Evolutionary conservation across 164 flowering plant species (phyloP), one percentile per base, ranked within the genome.

Genomic region (Stephania japonica): DNA sequence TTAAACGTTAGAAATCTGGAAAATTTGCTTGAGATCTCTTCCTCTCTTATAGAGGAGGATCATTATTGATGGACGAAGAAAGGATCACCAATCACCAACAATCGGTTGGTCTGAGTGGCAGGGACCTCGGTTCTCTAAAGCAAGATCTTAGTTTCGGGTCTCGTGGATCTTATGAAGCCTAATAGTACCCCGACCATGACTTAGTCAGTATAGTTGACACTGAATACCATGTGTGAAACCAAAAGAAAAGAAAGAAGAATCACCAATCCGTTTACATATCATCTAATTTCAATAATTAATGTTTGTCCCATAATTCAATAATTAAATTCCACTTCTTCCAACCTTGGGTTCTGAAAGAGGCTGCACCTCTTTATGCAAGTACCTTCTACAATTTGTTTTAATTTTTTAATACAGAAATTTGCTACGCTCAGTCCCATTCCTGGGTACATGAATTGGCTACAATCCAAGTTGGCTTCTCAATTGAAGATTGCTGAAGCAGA

Each of bases 381-480:
- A 16, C 62, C 69, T 73, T 65, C 75, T 80, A 59, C 19, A 24
- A 59, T 67, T 43, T 74, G 65, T 42, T 49, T 32, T 59, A 53
- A 69, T 56, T 56, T 65, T 43, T 44, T 10, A 59, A 38, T 62
- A 42, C 69, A 94, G 99, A 91, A 84, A 73, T 94, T 92, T 86
- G 94, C 97, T 72, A 92, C 99, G 50, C 91, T 94, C 27, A 91
- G 98, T 76, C 98, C 98, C 59, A 89, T 92, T 73, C 95, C 97
- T 7, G 97, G 98, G 26, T 94, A 44, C 81, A 87, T 91, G 91
- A 87, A 84, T 76, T 94, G 99, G 97, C 91, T 94, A 38, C 79
- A 88, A 19, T 81, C 94, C 59, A 94, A 94, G 87, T 84, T 94
- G 86, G 88, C 88, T 82, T 92, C 92, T 73, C 93, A 88, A 70